phyloP scores from a whole-genome alignment of 345 rosid species.

The Pistacia vera region DNA sequence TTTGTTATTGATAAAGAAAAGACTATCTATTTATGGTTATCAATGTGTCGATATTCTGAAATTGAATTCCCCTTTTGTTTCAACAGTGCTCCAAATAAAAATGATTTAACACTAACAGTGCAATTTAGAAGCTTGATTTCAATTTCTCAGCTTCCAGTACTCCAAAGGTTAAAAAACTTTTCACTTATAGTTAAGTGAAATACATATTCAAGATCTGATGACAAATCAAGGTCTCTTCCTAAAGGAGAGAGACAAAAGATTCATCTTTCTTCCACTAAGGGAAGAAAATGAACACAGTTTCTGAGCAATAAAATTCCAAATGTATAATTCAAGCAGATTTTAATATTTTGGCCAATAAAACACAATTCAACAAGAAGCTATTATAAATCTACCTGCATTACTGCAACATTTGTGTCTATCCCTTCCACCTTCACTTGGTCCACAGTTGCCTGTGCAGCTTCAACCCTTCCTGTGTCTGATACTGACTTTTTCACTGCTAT shows the following conservation, averaged over 20 bases:
- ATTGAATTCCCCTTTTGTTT: neutral
- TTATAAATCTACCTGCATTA: constrained; percentile 68
- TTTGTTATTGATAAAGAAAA: neutral
- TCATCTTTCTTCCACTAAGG: neutral
- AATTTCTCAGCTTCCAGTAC: neutral
- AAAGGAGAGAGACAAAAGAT: neutral
- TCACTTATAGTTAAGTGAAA: neutral
- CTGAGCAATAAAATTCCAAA: neutral
- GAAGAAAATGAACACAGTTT: constrained; percentile 7
- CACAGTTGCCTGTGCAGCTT: constrained; percentile 96
- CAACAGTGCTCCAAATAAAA: neutral
- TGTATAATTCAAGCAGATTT: neutral
- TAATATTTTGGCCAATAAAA: constrained; percentile 1
- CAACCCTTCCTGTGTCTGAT: constrained; percentile 66
- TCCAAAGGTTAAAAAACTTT: constrained; percentile 3
- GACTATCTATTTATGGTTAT: neutral
- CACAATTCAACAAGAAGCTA: constrained; percentile 10
- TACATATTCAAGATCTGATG: neutral
- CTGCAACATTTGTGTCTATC: constrained; percentile 83
- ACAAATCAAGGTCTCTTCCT: constrained; percentile 7
- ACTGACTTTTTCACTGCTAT: constrained; percentile 73
- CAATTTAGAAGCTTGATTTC: neutral
- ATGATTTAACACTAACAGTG: neutral
- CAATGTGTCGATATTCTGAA: neutral
- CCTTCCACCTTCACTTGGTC: constrained; percentile 97